phyloP scores from a whole-genome alignment of 176 grass and related monocot species.

The Bonia amplexicaulis region DNA sequence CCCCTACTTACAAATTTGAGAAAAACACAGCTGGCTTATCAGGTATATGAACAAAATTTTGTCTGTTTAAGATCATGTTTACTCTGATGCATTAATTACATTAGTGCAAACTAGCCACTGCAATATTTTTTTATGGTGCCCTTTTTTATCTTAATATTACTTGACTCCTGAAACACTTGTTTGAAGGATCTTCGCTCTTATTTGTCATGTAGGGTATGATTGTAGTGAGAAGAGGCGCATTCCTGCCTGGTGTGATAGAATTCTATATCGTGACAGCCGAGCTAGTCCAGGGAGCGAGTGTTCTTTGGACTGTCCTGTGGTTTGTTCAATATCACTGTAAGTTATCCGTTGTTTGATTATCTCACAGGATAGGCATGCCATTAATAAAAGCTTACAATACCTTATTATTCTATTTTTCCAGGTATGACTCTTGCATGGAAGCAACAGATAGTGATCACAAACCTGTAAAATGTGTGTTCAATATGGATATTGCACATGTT shows the following conservation, averaged over 20 bases:
- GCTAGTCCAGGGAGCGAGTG: conserved; percentile 43
- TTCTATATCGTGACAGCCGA: conserved; percentile 78
- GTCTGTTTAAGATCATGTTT: conserved; percentile 4
- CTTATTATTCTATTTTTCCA: conserved; percentile 31
- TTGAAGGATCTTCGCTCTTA: background rate
- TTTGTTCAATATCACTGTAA: conserved; percentile 85
- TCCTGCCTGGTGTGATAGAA: conserved; percentile 95
- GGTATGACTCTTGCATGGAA: conserved; percentile 96
- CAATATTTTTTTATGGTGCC: background rate
- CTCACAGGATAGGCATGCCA: background rate
- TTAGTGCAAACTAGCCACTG: background rate
- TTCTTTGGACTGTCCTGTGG: conserved; percentile 68
- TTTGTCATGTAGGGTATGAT: conserved; percentile 73
- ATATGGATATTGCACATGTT: conserved; percentile 75
- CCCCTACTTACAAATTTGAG: conserved; percentile 94
- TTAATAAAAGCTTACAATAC: background rate
- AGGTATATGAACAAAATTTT: conserved; percentile 38
- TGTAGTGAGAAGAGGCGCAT: conserved; percentile 86
- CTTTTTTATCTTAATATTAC: background rate
- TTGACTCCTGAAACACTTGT: background rate
- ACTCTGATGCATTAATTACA: background rate
- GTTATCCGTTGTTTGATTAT: conserved; percentile 38
- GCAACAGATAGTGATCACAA: conserved; percentile 88
- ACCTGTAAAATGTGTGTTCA: conserved; percentile 76
- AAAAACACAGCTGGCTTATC: conserved; percentile 60